These are phyloP conservation scores for Candida rishiriensis DNA, from an alignment of 805 yeast species.

Conservation along the genomic window DNA sequence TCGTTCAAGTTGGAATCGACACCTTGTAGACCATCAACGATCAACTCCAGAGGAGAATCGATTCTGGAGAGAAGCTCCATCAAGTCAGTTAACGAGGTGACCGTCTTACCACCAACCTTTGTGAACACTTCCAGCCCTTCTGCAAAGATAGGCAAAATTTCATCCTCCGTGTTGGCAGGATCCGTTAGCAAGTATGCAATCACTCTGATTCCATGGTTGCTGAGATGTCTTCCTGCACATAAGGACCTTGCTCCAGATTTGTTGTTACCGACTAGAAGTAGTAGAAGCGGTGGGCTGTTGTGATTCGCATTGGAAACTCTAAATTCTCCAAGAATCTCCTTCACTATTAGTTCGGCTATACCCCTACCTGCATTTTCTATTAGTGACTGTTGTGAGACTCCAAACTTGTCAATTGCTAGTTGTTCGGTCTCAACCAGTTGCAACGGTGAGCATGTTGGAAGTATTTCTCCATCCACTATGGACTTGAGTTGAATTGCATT, in stretches of 20 bases:
- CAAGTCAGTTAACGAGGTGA: slow-evolving; percentile 32
- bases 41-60: slow-evolving; percentile 73
- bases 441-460: slow-evolving; percentile 69
- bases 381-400: slow-evolving; percentile 40
- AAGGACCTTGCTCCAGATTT: slow-evolving; percentile 71
- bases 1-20: slow-evolving; percentile 67
- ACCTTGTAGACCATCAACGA: slow-evolving; percentile 83
- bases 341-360: slow-evolving; percentile 52
- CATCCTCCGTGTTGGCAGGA: slow-evolving; percentile 36
- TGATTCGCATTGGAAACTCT: slow-evolving; percentile 64
- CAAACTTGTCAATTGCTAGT: slow-evolving; percentile 48
- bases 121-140: slow-evolving; percentile 53
- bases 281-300: slow-evolving; percentile 74
- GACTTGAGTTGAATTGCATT: slow-evolving; percentile 12
- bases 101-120: slow-evolving; percentile 67
- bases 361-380: slow-evolving; percentile 69
- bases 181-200: slow-evolving; percentile 43
- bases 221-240: slow-evolving; percentile 73
- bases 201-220: slow-evolving; percentile 69
- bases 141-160: slow-evolving; percentile 30
- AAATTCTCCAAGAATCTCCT: slow-evolving; percentile 63
- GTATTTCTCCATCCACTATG: slow-evolving; percentile 21
- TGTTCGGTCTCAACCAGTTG: slow-evolving; percentile 77
- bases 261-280: slow-evolving; percentile 69
- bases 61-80: slow-evolving; percentile 37